Conservation (phyloP, 1,139 yeast genomes). For the Debaryomyces robertsiae region DNA sequence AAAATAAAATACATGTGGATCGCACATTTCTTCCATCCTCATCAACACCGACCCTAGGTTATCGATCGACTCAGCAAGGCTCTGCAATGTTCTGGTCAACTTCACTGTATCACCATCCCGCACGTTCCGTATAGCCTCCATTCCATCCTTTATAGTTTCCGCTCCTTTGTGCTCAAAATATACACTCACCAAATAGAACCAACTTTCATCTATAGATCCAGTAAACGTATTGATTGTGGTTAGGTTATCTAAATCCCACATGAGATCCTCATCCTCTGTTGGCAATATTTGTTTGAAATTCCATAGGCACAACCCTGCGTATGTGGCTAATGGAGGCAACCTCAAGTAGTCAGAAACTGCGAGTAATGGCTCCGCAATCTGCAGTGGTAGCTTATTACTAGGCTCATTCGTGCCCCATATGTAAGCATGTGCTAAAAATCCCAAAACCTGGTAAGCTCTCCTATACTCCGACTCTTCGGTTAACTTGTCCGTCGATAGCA, state of each 20-base stretch:
- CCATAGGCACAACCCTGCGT: conserved; percentile 88
- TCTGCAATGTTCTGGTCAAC: conserved; percentile 54
- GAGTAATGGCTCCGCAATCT: conserved; percentile 71
- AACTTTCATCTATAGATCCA: conserved; percentile 86
- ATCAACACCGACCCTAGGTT: conserved; percentile 71
- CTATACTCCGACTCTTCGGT: conserved; percentile 54
- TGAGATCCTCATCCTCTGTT: conserved; percentile 34
- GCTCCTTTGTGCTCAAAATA: conserved; percentile 86
- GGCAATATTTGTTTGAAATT: conserved; percentile 71
- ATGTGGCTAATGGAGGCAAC: conserved; percentile 85
- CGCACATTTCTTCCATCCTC: conserved; percentile 93
- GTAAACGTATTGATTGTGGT: conserved; percentile 85
- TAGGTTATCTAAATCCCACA: conserved; percentile 62
- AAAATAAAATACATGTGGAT: conserved; percentile 87
- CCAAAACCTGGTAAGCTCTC: conserved; percentile 77
- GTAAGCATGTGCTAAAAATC: conserved; percentile 84
- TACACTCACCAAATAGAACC: conserved; percentile 91
- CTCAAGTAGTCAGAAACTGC: conserved; percentile 59
- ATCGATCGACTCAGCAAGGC: conserved; percentile 76
- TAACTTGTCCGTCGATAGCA: conserved; percentile 50
- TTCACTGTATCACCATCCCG: conserved; percentile 31
- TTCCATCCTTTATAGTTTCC: conserved; percentile 60
- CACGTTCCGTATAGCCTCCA: conserved; percentile 40
- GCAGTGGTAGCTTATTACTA: conserved; percentile 63
- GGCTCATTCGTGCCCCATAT: conserved; percentile 83